Evolutionary conservation across 2,329 filamentous ascomycete genomes (phyloP).

Genomic region (Monilinia fructicola): DNA sequence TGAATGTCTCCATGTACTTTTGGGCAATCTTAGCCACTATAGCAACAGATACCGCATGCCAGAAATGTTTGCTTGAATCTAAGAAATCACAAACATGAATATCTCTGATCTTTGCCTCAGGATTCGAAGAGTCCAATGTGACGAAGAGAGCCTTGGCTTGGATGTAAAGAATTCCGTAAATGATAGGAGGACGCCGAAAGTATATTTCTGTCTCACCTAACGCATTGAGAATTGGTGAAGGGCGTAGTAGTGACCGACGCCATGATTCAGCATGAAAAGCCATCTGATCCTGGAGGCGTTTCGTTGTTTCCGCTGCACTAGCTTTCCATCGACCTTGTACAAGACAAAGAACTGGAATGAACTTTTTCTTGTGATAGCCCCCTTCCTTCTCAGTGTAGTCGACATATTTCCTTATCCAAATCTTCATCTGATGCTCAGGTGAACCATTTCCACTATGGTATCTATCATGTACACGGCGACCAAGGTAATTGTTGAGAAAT

Average conservation of each 20-base stretch:
- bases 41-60: conserved; percentile 42
- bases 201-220: conserved; percentile 33
- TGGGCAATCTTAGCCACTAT: conserved; percentile 38
- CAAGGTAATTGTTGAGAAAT: conserved; percentile 30
- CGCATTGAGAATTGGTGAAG: conserved; percentile 28
- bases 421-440: conserved; percentile 36
- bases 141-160: conserved; percentile 36
- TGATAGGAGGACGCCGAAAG: conserved; percentile 34
- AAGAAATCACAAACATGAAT: conserved; percentile 39
- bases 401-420: conserved; percentile 38
- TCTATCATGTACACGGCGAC: conserved; percentile 34
- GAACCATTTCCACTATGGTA: conserved; percentile 28
- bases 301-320: conserved; percentile 29
- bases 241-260: conserved; percentile 31
- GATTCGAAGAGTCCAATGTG: conserved; percentile 38
- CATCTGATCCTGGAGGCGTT: conserved; percentile 35
- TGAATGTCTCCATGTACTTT: conserved; percentile 39
- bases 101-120: conserved; percentile 32
- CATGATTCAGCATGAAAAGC: conserved; percentile 36
- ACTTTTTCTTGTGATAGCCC: conserved; percentile 35
- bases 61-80: conserved; percentile 38
- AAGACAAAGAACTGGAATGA: conserved; percentile 36
- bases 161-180: conserved; percentile 41
- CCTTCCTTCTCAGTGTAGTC: conserved; percentile 42
- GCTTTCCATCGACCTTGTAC: conserved; percentile 29